These are phyloP conservation scores for Lenzites betulinus DNA, from an alignment of 768 basidiomycete genomes.

Conservation along the genomic window DNA sequence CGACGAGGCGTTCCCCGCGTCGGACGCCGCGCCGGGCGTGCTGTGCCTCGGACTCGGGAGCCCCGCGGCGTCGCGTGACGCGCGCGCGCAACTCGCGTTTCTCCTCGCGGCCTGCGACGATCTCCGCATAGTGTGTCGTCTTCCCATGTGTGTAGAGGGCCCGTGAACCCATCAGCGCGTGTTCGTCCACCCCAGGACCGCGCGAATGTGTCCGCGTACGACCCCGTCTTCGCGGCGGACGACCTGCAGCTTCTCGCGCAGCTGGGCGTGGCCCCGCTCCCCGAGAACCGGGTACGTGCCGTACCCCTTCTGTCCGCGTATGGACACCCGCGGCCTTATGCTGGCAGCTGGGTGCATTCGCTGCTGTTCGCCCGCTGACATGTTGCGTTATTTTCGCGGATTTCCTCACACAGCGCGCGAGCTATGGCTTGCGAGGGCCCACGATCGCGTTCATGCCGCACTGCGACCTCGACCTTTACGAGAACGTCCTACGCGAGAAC, in stretches of 20 bases:
- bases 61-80: conserved; percentile 59
- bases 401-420: conserved; percentile 33
- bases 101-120: conserved; percentile 54
- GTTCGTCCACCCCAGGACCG: conserved; percentile 43
- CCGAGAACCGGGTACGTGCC: conserved; percentile 54
- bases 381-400: not conserved
- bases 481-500: conserved; percentile 62
- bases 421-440: conserved; percentile 39
- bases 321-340: conserved; percentile 6
- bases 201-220: conserved; percentile 55
- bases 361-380: not conserved
- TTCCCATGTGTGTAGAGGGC: conserved; percentile 19
- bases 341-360: not conserved
- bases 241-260: conserved; percentile 52
- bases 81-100: conserved; percentile 70
- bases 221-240: conserved; percentile 72
- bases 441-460: conserved; percentile 81
- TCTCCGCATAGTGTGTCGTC: conserved; percentile 60
- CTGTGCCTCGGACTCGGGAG: conserved; percentile 78
- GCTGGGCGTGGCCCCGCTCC: conserved; percentile 38
- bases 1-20: conserved; percentile 15
- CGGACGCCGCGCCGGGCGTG: conserved; percentile 34
- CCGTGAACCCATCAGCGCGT: conserved; percentile 17
- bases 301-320: conserved; percentile 16
- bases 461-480: conserved; percentile 73